Evolutionary conservation across 768 basidiomycete species (phyloP).

Genomic region (Lactarius quietus): DNA sequence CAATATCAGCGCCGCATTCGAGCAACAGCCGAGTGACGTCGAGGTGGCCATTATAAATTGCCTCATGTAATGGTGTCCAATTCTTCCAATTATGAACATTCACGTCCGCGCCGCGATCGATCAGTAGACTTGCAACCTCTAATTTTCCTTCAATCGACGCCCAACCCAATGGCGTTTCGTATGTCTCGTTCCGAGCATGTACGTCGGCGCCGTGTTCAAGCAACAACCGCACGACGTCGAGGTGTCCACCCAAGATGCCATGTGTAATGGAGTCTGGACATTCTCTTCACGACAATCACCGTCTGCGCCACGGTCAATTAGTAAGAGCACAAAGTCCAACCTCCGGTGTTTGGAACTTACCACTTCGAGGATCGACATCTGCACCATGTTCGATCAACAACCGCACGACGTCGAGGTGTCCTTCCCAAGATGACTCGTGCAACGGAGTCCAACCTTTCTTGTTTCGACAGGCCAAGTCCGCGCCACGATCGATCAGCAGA

Average conservation of each 20-base stretch:
- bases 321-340: too few relatives aligned
- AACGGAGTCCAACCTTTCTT: neutral
- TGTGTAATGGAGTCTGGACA: neutral
- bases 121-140: neutral
- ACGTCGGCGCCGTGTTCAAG: neutral
- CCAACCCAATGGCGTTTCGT: neutral
- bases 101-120: neutral
- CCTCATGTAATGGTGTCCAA: neutral
- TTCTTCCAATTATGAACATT: neutral
- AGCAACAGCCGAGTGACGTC: neutral
- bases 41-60: neutral
- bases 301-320: too few relatives aligned
- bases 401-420: too few relatives aligned
- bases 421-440: too few relatives aligned
- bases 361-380: too few relatives aligned
- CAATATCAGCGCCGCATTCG: neutral
- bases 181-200: neutral
- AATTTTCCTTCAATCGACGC: neutral
- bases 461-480: neutral
- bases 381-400: too few relatives aligned
- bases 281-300: neutral
- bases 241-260: neutral
- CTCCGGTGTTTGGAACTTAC: too few relatives aligned
- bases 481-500: neutral
- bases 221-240: neutral